Base-by-base conservation (phyloP, 2,329 filamentous ascomycete species). In the Xylariaceae sp. region DNA sequence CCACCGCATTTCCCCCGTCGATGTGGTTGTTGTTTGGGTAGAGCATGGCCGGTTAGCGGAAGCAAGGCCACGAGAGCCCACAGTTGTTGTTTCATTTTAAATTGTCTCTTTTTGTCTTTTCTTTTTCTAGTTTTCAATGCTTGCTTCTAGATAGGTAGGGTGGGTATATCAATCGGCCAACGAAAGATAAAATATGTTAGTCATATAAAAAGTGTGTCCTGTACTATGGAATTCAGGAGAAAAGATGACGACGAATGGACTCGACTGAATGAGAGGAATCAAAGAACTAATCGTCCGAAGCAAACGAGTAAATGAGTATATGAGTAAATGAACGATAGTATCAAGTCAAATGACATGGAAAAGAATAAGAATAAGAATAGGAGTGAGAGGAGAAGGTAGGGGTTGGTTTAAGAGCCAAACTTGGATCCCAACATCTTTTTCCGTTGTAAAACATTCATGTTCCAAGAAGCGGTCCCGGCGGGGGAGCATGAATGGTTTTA, bases 81-180 rank as follows among this genome's bases (percentile, higher is more conserved):
- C 30, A 59, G n/a, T 53, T 55, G 52, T 30, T 29, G 39, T 45
- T 30, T 57, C 57, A 59, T 59, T 51, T 59, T 51, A 26, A 26
- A 42, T 44, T 11, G 6, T 26, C 8, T 29, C 12, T 37, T 40
- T 44, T 32, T 19, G 27, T 47, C 6, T 35, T 34, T 26, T 40
- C 19, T n/a, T 39, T 3, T 45, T 5, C 19, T 34, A 3, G 2
- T 48, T 40, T 40, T 19, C 19, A 19, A 19, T 19, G 19, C 19
- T 19, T n/a, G 7, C n/a, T 29, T 48, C 9, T 3, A 30, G 9
- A 26, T n/a, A 19, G 19, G 19, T 19, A 19, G 19, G 19, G 19
- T 19, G 19, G 19, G n/a, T 37, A 11, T 7, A 11, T 7, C 9
- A 31, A 44, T 54, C 41, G 48, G 7, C 54, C 51, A 42, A 54